Evolutionary conservation across 805 yeast species (phyloP), one percentile per base, ranked within the genome.

Genomic region (Ascoidea rubescens): DNA sequence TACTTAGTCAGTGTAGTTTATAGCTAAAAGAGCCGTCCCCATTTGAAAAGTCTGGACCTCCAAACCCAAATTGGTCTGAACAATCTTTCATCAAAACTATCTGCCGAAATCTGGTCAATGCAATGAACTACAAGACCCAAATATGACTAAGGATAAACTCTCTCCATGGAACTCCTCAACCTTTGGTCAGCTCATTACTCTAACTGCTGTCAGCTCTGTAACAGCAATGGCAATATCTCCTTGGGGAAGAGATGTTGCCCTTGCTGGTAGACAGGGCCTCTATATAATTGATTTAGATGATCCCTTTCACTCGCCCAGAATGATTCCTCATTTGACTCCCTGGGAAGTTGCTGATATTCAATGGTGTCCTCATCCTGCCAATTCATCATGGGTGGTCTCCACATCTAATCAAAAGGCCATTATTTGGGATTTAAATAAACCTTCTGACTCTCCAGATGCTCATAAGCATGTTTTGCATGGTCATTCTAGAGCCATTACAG

Each of bases 271-370:
- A 50, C 57, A 82, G 52, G 99, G 99, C 0, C 71, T 93, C 12
- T 86, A 82, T 64, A 80, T 93, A 45, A 82, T 91, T n/a, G 98
- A 93, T 67, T 67, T 93, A 46, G 96, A 91, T 61, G 96, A 93
- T 64, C 99, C 98, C 0, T 91, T 87, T 66, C 79, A 91, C 0
- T 89, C 95, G 0, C 99, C 99, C 0, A 71, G 99, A 54, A 88
- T 95, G 90, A 75, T 93, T 14, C 95, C 82, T 52, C 96, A 93
- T 62, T 74, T 81, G 43, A 91, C 97, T 0, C 81, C 95, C 0
- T 93, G 98, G 98, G 98, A 93, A 65, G 99, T 93, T 3, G 96
- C 99, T 0, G 97, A 91, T 64, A 97, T 91, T 1, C 98, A 93
- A 65, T 93, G 99, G 98, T 87, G 95, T 2, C 96, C 97, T 0